Conservation (phyloP, 495 filamentous ascomycete species). For the Rhypophila decipiens region DNA sequence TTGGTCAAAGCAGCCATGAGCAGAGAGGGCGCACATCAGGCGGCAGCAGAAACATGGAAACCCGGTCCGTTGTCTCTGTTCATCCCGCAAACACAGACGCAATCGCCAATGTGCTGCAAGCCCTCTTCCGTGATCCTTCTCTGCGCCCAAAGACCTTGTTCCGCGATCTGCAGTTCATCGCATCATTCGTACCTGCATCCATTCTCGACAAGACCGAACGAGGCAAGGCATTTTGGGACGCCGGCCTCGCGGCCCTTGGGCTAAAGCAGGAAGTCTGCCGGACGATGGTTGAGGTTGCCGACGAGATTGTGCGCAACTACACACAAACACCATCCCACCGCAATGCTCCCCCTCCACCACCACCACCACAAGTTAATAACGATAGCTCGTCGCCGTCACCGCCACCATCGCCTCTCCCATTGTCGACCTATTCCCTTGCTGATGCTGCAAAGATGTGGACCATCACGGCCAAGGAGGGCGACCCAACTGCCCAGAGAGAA, state of each 20-base stretch:
- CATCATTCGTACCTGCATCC: constrained; percentile 76
- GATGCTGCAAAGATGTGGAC: constrained; percentile 91
- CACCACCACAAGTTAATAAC: constrained; percentile 8
- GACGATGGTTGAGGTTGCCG: constrained; percentile 83
- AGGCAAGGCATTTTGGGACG: constrained; percentile 93
- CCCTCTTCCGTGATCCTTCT: constrained; percentile 67
- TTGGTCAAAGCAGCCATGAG: constrained; percentile 15
- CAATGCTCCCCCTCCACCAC: constrained; percentile 9
- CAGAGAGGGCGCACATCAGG: constrained; percentile 19
- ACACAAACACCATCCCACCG: constrained; percentile 34
- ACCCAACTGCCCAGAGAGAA: constrained; percentile 88
- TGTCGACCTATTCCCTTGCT: constrained; percentile 57
- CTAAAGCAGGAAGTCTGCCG: constrained; percentile 86
- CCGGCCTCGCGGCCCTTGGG: constrained; percentile 76
- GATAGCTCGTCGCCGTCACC: constrained; percentile 16
- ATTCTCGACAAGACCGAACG: constrained; percentile 79
- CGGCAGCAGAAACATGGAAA: constrained; percentile 28
- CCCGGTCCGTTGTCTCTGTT: constrained; percentile 36
- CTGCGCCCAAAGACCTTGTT: constrained; percentile 87
- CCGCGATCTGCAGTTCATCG: constrained; percentile 92
- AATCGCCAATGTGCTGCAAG: constrained; percentile 72
- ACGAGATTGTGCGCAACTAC: constrained; percentile 61
- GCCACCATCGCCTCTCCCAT: constrained; percentile 35
- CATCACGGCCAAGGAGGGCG: constrained; percentile 90
- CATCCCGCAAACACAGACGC: constrained; percentile 56